Percentiles rank a stretch among this genome's conserved stretches.
Conservation (phyloP, 1,139 yeast species). For the Yamadazyma jaroonii region DNA sequence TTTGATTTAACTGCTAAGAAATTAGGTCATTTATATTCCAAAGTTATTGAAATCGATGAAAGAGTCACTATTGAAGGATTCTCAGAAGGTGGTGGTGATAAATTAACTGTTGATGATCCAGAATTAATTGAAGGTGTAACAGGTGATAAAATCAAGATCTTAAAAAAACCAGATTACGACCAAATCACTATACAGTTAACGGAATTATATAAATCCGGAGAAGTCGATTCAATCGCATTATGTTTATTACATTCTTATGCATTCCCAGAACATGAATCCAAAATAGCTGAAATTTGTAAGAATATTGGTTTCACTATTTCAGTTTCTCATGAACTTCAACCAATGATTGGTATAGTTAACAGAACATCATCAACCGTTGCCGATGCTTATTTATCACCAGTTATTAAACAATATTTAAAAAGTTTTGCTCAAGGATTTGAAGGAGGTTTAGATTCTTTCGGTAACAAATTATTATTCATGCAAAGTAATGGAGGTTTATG, state of each 20-base stretch:
- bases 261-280: slow-evolving; percentile 37
- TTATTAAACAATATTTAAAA: slow-evolving; percentile 31
- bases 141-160: slow-evolving; percentile 35
- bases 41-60: slow-evolving; percentile 41
- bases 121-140: slow-evolving; percentile 28
- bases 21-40: slow-evolving; percentile 32
- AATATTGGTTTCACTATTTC: slow-evolving; percentile 38
- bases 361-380: slow-evolving; percentile 45
- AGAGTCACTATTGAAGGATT: slow-evolving; percentile 39
- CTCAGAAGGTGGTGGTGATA: slow-evolving; percentile 42
- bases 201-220: slow-evolving; percentile 23
- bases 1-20: slow-evolving; percentile 38
- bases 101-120: slow-evolving; percentile 21
- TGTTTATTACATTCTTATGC: slow-evolving; percentile 41
- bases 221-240: slow-evolving; percentile 34
- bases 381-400: slow-evolving; percentile 43
- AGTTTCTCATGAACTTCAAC: slow-evolving; percentile 41
- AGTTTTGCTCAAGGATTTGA: slow-evolving; percentile 42
- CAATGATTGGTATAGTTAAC: slow-evolving; percentile 45
- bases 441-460: slow-evolving; percentile 43
- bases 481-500: slow-evolving; percentile 50
- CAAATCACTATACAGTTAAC: slow-evolving; percentile 22
- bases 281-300: slow-evolving; percentile 35
- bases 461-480: slow-evolving; percentile 44
- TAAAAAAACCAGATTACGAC: slow-evolving; percentile 31